Base-by-base conservation (phyloP, 805 yeast species). In the Candida pseudofarinosa region DNA sequence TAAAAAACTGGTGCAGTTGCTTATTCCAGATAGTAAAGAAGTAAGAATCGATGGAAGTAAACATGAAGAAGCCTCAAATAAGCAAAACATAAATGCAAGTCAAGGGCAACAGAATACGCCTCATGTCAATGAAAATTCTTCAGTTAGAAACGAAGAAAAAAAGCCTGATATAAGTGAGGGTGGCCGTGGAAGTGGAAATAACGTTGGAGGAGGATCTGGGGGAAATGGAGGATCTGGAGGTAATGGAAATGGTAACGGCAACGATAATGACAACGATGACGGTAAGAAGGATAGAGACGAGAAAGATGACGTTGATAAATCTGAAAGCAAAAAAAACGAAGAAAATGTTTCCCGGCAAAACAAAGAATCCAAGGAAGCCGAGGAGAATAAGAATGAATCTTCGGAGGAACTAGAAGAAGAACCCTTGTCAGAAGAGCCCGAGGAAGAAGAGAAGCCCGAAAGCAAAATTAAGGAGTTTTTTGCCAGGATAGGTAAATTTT, bases 401-500 rank as follows among this genome's bases (percentile, higher is more conserved):
- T 43, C 39, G 19, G 44, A 49, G 26, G 51, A 48, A 37, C 31
- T 42, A 37, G 33, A 32, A 4, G 49, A 43, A 33, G 28, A 23
- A 6, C 28, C 28, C 10, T 23, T 23, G 28, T 50, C 47, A 17
- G 50, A 42, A 6, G 52, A 45, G 23, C 46, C 43, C 7, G 52
- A 51, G 20, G 48, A 43, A 26, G 52, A 56, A 35, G 41, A 46
- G 5, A 23, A 23, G 10, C 43, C 52, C 18, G 48, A 43, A 13
- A 49, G 57, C 0, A 48, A 39, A 19, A 46, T 61, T 34, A 55
- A 53, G 42, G 49, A 58, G n/a, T 30, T 42, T 2, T 17, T 59
- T 13, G 49, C 51, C 8, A 53, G 43, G 17, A 46, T 63, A 15
- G 51, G 56, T 1, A 43, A 47, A 17, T 67, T 70, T 19, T 35